Evolutionary conservation across 768 basidiomycete species (phyloP), one percentile per base, ranked within the genome.

Genomic region (Rhodotorula babjevae): DNA sequence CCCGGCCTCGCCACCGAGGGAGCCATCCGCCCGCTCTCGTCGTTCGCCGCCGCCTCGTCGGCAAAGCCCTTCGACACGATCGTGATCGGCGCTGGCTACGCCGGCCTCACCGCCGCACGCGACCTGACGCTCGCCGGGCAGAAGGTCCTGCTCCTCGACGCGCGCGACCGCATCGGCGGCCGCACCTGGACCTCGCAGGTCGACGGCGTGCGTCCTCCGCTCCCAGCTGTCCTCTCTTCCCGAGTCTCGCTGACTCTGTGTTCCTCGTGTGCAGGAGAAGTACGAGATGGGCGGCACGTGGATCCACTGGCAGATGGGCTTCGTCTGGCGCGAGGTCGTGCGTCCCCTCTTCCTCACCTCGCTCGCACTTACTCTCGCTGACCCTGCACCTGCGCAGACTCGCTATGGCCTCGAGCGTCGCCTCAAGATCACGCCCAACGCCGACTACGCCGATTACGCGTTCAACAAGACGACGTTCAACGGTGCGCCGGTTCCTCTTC

Each of bases 151-250:
- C 29, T 68, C 50, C 15, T 68, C 40, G 67, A 68, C 42, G 67
- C 67, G n/a, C 59, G 67, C 11, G 67, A 68, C 44, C 49, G 67
- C 6, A 61, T 68, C 29, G 67, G 67, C 15, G 67, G 67, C 23
- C 49, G 67, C 7, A 60, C 60, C 9, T 68, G 67, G 67, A 68
- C 67, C 2, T 40, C 67, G 6, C 59, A 68, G 52, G 27, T 31
- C 16, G 29, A 68, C 14, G 67, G 67, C 21, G 36, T 36, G 36
- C 36, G 36, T 36, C 36, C 36, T 9, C 5, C 36, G 36, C 36
- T 9, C 36, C n/a, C n/a, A n/a, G n/a, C n/a, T n/a, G n/a, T n/a
- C n/a, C 36, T 36, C 36, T 36, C 36, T 36, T 36, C 36, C 36
- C 36, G 36, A 36, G 36, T 4, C 36, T 36, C 36, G n/a, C 36